Evolutionary conservation across 768 basidiomycete genomes (phyloP).

Genomic region (Lactarius akahatsu): DNA sequence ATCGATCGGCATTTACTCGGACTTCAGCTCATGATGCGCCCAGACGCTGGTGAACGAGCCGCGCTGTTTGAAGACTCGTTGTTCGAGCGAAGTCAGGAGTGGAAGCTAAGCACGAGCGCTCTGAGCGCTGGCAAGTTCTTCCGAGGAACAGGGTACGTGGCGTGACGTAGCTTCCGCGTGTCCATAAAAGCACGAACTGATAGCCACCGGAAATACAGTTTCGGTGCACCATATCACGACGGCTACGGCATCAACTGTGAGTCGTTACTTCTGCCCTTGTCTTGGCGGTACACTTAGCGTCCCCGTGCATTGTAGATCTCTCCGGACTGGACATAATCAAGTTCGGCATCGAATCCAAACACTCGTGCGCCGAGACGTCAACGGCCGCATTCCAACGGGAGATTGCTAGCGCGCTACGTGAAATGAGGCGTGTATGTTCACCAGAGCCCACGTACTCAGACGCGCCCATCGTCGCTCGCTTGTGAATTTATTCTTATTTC

Average conservation of each 20-base stretch:
- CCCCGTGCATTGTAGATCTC: slow-evolving; percentile 55
- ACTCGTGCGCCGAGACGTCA: slow-evolving; percentile 64
- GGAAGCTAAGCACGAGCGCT: slow-evolving; percentile 90
- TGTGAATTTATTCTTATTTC: slow-evolving; percentile 22
- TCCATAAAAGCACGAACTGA: slow-evolving; percentile 6
- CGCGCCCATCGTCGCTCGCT: slow-evolving; percentile 7
- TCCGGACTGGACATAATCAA: slow-evolving; percentile 76
- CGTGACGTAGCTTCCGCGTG: not conserved
- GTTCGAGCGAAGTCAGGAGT: slow-evolving; percentile 71
- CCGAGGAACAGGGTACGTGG: slow-evolving; percentile 75
- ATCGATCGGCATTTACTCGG: slow-evolving; percentile 93
- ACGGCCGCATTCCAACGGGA: slow-evolving; percentile 65
- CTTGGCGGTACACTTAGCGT: slow-evolving; percentile 23
- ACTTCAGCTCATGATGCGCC: slow-evolving; percentile 61
- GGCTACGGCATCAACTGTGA: slow-evolving; percentile 94
- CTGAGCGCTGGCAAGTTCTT: slow-evolving; percentile 84
- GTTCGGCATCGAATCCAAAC: slow-evolving; percentile 93
- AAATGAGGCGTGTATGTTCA: slow-evolving; percentile 52
- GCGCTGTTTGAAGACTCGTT: slow-evolving; percentile 75
- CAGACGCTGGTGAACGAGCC: slow-evolving; percentile 53
- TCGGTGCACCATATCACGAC: slow-evolving; percentile 77
- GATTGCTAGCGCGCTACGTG: slow-evolving; percentile 58
- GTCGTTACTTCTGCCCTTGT: slow-evolving; percentile 34
- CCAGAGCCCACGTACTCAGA: slow-evolving; percentile 17
- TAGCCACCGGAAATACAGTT: slow-evolving; percentile 42